Evolutionary conservation across 2,329 filamentous ascomycete species (phyloP), one percentile per base, ranked within the genome.

Genomic region (Epichloe coenophiala): DNA sequence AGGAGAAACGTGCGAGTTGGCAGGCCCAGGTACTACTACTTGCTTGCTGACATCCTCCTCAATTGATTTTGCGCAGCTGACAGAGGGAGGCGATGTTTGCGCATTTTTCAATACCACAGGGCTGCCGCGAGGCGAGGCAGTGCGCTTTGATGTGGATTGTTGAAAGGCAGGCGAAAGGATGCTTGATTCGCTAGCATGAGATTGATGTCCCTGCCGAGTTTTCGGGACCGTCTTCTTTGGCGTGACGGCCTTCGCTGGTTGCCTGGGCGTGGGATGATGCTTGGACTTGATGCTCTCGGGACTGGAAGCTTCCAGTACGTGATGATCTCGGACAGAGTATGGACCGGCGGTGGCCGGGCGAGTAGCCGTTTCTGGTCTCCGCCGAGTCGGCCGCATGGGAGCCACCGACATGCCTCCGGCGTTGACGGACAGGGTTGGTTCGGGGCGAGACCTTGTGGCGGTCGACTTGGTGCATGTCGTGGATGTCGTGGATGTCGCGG

Each of bases 321-420:
- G 58, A 13, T 76, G 74, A n/a, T 71, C 71, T 56, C 80, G 70
- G 9, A 81, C 73, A 19, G 80, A 83, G 60, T 84, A 84, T 0
- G 80, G 80, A 0, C 80, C 80, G 11, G 80, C 80, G 12, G 80
- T 84, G 12, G 80, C 80, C 36, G 80, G 80, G 51, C 80, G 72
- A 31, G 75, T 68, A 42, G 72, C 72, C 57, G 78, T 68, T 50
- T 83, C 80, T 3, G 79, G 78, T 41, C 77, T 70, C 57, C 73
- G 75, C 61, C 74, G 76, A 41, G 73, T 70, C 45, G 80, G 80
- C 51, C 80, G 71, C 72, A 83, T 78, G 1, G 80, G 80, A 31
- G 80, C 80, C 44, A 76, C 77, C 9, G 80, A 83, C 64, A 84
- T 74, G 37, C 80, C 79, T 15, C 76, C 75, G 33, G 76, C 70